Conservation (phyloP, 768 basidiomycete genomes). For the Chiua virens region DNA sequence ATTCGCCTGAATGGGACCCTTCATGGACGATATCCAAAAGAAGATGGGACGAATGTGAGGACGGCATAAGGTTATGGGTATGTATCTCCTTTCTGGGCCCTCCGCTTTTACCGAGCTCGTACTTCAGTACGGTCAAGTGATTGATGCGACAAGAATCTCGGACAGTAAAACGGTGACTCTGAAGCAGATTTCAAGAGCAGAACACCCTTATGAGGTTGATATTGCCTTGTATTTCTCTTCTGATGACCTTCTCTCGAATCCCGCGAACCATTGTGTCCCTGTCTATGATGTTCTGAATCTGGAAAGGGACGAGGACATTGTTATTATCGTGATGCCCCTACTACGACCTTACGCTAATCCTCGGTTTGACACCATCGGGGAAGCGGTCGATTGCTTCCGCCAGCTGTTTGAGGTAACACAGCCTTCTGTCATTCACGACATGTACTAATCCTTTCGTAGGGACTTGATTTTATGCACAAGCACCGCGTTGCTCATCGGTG, state of each 20-base stretch:
- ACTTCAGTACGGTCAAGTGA: background rate
- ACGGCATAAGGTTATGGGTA: background rate
- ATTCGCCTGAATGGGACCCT: conserved; percentile 9
- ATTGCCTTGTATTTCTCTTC: conserved; percentile 24
- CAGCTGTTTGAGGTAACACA: conserved; percentile 31
- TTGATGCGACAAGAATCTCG: conserved; percentile 32
- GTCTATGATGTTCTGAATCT: conserved; percentile 14
- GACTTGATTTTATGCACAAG: conserved; percentile 36
- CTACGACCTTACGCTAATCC: conserved; percentile 20
- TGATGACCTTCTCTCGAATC: background rate
- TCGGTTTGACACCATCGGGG: conserved; percentile 15
- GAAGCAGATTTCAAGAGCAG: conserved; percentile 20
- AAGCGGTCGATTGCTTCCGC: conserved; percentile 25
- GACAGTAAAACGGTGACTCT: conserved; percentile 30
- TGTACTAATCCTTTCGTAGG: conserved; percentile 21
- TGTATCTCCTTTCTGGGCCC: background rate
- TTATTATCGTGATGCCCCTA: conserved; percentile 32
- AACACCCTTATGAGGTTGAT: conserved; percentile 21
- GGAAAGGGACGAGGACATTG: conserved; percentile 6
- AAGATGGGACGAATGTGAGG: background rate
- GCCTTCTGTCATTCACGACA: background rate
- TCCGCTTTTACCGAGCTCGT: background rate
- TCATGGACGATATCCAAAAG: conserved; percentile 3
- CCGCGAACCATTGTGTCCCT: conserved; percentile 29
- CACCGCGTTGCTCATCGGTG: conserved; percentile 37